Base-by-base conservation (phyloP, 441 rosid species). In the Codiaeum variegatum region DNA sequence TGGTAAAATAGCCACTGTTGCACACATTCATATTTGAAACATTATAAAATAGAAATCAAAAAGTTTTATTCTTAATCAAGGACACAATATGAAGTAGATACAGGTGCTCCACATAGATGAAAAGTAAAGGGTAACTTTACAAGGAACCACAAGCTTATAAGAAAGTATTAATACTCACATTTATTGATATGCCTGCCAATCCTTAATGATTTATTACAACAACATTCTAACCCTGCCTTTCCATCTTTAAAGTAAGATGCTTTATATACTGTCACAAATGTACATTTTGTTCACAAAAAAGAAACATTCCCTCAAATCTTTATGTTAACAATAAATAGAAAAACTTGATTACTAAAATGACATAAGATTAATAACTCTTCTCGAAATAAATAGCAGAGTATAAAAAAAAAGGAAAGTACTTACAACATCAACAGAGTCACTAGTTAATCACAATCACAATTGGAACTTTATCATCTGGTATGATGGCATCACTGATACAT, bases 171-270 rank as follows among this genome's bases (percentile, higher is more conserved):
- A 67, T 23, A 78, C 90, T 84, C 75, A 86, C 90, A 66, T 88
- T 86, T 21, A 86, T 49, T 69, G 86, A 75, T 47, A 86, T 55
- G 52, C 88, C 90, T 36, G 84, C 90, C 40, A 86, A 75, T 42
- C 90, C 90, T 11, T 88, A 86, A 66, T 86, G 90, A 73, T 86
- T 86, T 83, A 83, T 65, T 23, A 84, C 83, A 76, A 83, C 86
- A 65, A 86, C 88, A 67, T 85, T 84, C 86, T 86, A 83, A 8
- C 90, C 86, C 9, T 63, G 72, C 58, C 75, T 77, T 59, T 82
- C 86, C 61, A 78, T 78, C 52, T 71, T 66, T 66, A 73, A 77
- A 49, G 77, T 86, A 21, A 86, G 72, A 78, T 86, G 85, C 80
- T 83, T 84, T 75, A 84, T 67, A 44, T 86, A 86, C 90, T 86